Percentiles rank a stretch among this genome's conserved stretches.
Evolutionary conservation across 2,329 filamentous ascomycete genomes (phyloP).

Genomic region (Alternaria rosae): DNA sequence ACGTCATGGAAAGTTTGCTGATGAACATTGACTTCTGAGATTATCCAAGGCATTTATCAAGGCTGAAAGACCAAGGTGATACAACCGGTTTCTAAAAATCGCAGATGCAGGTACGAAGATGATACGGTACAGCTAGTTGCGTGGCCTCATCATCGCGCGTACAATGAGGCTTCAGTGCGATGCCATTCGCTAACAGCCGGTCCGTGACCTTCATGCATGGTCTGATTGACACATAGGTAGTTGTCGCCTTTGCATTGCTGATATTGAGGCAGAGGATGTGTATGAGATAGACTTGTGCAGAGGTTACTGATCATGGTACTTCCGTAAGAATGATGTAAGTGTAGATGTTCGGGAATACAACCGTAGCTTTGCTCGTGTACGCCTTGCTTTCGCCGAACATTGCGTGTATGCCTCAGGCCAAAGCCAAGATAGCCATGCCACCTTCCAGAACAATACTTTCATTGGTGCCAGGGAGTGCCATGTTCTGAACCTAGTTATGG

Average conservation of each 20-base stretch:
- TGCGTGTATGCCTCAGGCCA: not conserved
- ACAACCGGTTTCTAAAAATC: not conserved
- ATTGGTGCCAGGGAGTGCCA: not conserved
- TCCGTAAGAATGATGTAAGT: slow-evolving; percentile 1
- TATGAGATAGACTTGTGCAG: slow-evolving; percentile 4
- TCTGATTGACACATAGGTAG: slow-evolving; percentile 20
- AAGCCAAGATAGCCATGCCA: not conserved
- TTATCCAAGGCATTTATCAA: slow-evolving; percentile 17
- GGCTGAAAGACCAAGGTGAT: slow-evolving; percentile 15
- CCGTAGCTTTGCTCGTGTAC: not conserved
- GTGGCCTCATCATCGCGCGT: slow-evolving; percentile 19
- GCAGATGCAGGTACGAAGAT: not conserved
- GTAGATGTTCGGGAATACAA: slow-evolving; percentile 3
- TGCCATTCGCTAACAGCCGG: slow-evolving; percentile 27
- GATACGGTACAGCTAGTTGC: not conserved
- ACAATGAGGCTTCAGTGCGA: slow-evolving; percentile 20
- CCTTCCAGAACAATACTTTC: not conserved
- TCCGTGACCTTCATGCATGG: slow-evolving; percentile 24
- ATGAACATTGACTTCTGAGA: slow-evolving; percentile 18
- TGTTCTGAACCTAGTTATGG: not conserved
- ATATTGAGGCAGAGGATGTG: slow-evolving; percentile 11
- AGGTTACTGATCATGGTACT: not conserved
- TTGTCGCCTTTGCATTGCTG: slow-evolving; percentile 17
- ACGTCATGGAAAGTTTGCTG: slow-evolving; percentile 27
- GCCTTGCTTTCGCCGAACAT: not conserved